Percentiles rank a stretch among this genome's conserved stretches.
phyloP scores from a whole-genome alignment of 2,329 filamentous ascomycete species.

The Sporothrix pallida region DNA sequence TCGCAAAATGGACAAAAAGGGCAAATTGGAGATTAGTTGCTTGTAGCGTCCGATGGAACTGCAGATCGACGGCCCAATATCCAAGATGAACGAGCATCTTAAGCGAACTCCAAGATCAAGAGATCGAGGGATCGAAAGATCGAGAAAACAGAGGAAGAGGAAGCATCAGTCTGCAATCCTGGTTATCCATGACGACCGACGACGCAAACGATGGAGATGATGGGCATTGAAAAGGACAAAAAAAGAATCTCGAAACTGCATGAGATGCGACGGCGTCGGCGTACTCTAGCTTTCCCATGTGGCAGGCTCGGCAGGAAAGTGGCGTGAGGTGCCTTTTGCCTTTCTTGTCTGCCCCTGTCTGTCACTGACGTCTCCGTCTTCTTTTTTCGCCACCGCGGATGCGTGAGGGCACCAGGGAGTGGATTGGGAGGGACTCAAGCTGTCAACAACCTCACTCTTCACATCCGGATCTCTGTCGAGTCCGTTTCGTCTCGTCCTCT shows the following conservation, averaged over 20 bases:
- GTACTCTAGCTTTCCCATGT: neutral
- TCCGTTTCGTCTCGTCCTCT: neutral
- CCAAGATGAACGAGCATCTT: neutral
- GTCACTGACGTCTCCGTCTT: slow-evolving; percentile 7
- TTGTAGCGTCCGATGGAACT: slow-evolving; percentile 1
- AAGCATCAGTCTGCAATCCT: neutral
- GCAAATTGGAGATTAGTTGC: slow-evolving; percentile 12
- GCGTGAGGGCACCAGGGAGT: neutral
- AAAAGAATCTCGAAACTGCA: neutral
- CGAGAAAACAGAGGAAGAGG: neutral
- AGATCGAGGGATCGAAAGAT: neutral
- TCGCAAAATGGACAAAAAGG: neutral
- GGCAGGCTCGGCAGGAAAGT: neutral
- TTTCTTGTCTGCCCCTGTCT: neutral
- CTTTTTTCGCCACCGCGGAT: neutral
- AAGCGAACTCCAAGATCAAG: neutral
- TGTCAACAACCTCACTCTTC: too few species aligned
- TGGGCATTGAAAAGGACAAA: too few species aligned
- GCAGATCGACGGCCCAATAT: neutral
- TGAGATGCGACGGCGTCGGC: neutral
- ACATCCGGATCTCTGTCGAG: neutral
- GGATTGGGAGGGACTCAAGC: too few species aligned
- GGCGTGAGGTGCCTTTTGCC: neutral
- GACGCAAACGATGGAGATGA: neutral
- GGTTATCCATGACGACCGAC: neutral